Conservation (phyloP, 2,329 filamentous ascomycete genomes). For the Aspergillus eucalypticola region DNA sequence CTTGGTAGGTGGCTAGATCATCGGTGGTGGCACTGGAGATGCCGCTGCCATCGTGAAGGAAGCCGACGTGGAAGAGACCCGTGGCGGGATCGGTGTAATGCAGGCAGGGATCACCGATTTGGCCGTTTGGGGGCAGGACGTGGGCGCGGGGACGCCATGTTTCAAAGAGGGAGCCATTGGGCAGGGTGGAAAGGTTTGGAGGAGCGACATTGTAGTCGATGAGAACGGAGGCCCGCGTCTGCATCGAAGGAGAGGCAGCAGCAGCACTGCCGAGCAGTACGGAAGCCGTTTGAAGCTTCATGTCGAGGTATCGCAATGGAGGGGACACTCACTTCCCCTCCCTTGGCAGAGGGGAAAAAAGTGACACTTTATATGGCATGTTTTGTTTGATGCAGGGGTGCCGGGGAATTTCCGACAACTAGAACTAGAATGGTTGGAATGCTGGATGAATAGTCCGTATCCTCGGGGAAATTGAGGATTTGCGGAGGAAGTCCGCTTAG, state of each 20-base stretch:
- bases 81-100: conserved; percentile 23
- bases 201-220: conserved; percentile 11
- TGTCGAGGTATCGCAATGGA: not conserved
- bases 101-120: conserved; percentile 21
- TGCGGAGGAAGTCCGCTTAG: not conserved
- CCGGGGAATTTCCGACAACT: not conserved
- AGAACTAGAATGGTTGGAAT: not conserved
- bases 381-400: not conserved
- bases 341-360: not conserved
- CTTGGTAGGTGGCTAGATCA: conserved; percentile 19
- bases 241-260: not conserved
- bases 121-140: conserved; percentile 19
- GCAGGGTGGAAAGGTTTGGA: conserved; percentile 19
- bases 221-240: not conserved
- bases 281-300: not conserved
- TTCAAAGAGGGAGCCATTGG: conserved; percentile 17
- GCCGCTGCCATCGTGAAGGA: conserved; percentile 17
- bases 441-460: not conserved
- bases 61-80: conserved; percentile 23
- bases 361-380: not conserved
- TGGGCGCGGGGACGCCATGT: conserved; percentile 23
- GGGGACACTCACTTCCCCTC: not conserved
- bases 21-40: conserved; percentile 20
- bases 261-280: not conserved
- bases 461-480: not conserved